Evolutionary conservation across 2,329 filamentous ascomycete species (phyloP).

Genomic region (Atkinsonella hypoxylon): DNA sequence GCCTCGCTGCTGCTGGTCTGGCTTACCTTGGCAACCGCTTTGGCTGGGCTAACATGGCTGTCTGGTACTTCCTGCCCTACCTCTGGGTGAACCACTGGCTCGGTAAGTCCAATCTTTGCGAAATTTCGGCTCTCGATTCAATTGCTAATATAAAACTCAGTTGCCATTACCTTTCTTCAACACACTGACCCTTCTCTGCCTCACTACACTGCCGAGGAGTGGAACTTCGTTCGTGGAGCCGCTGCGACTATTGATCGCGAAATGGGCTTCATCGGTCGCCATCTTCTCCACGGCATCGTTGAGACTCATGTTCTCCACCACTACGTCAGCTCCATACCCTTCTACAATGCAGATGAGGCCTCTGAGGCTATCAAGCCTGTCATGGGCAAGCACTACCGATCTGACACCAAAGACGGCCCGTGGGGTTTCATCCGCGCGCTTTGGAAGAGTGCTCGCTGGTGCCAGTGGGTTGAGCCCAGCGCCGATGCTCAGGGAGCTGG

Average conservation of each 20-base stretch:
- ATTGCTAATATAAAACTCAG: slow-evolving; percentile 35
- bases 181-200: slow-evolving; percentile 92
- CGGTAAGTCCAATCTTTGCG: slow-evolving; percentile 45
- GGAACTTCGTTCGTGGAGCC: slow-evolving; percentile 89
- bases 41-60: slow-evolving; percentile 73
- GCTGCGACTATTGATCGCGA: slow-evolving; percentile 95
- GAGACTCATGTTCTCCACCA: slow-evolving; percentile 98
- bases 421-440: slow-evolving; percentile 75
- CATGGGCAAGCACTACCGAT: slow-evolving; percentile 92
- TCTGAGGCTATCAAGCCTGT: slow-evolving; percentile 86
- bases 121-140: background rate
- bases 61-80: slow-evolving; percentile 95
- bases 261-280: slow-evolving; percentile 88
- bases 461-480: slow-evolving; percentile 95
- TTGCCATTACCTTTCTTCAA: slow-evolving; percentile 94
- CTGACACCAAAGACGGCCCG: slow-evolving; percentile 64
- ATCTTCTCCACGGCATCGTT: slow-evolving; percentile 88
- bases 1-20: slow-evolving; percentile 49
- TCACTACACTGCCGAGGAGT: slow-evolving; percentile 76
- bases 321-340: slow-evolving; percentile 91
- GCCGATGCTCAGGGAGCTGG: slow-evolving; percentile 68
- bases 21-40: slow-evolving; percentile 62
- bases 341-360: slow-evolving; percentile 93
- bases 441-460: slow-evolving; percentile 71
- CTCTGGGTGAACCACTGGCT: slow-evolving; percentile 99